Base-by-base conservation (phyloP, 2,329 filamentous ascomycete genomes). In the Dothideomycetes sp. region DNA sequence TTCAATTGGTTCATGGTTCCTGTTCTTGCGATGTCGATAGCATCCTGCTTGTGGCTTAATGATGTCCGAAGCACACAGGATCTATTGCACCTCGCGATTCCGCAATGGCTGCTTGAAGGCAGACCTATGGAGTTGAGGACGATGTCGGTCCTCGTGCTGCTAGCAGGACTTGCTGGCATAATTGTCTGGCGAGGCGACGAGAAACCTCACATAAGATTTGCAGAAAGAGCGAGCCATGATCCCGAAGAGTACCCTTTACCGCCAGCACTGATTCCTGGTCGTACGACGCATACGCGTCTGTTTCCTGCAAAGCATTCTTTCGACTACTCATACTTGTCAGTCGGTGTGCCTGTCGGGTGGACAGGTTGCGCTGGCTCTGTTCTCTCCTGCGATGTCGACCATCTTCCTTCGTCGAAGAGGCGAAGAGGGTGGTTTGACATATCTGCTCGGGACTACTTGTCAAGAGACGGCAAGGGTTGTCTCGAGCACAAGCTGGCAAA, bases 261-360 rank as follows among this genome's bases (percentile, higher is more conserved):
- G 37, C 69, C 74, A 3, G 59, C 76, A 41, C 59, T 87, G 10
- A 73, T 86, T 31, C 79, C 80, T 5, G 77, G 76, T 49, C 66
- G 63, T 33, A 84, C 77, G 11, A 77, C 70, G 2, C 82, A 87
- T 54, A 64, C 71, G 3, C 68, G 81, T 14, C 54, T 81, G n/a
- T 77, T 80, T 42, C 82, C 82, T 0, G 69, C 75, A 52, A 74
- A 70, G 43, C 78, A 86, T 53, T 69, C 69, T 0, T 87, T 88
- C 52, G 65, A 65, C 1, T 84, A 85, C 53, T 77, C 79, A 0
- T 85, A 86, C 54, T 69, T 87, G 1, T 66, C 79, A 34, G 75
- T 78, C 18, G 81, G 81, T 1, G 66, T 83, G 31, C 81, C 81
- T 0, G 68, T 86, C 17, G 71, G 71, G n/a, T 77, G 73, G 56